A percentile compares a stretch with the other conserved stretches of the same genome.
Conservation (phyloP, 768 basidiomycete species). For the Trametes gibbosa region DNA sequence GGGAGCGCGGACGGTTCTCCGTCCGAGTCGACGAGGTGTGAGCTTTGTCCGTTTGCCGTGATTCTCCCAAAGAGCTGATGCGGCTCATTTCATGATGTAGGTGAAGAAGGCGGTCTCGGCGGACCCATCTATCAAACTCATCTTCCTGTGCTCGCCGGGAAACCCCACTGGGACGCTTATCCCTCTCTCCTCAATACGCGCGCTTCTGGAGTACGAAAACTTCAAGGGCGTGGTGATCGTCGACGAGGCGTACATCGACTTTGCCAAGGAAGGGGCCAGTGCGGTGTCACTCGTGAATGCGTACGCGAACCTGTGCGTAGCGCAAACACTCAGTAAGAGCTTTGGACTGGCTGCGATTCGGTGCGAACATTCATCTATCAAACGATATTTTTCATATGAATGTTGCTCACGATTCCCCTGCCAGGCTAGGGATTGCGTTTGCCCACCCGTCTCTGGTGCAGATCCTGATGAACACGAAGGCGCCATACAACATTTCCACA, state of each 20-base stretch:
- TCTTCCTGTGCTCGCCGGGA: conserved; percentile 95
- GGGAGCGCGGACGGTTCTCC: conserved; percentile 70
- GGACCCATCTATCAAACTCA: conserved; percentile 81
- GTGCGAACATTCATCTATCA: no score
- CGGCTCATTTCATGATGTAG: no score
- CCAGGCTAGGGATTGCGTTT: conserved; percentile 86
- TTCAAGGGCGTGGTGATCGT: conserved; percentile 93
- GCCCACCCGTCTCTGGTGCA: conserved; percentile 90
- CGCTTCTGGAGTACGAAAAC: conserved; percentile 69
- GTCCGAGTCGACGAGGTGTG: conserved; percentile 71
- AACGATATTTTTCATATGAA: no score
- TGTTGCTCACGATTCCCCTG: not conserved
- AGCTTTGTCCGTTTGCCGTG: conserved; percentile 9
- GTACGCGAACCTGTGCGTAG: conserved; percentile 88
- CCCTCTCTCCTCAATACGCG: conserved; percentile 62
- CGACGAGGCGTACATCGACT: conserved; percentile 98
- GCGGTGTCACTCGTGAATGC: conserved; percentile 71
- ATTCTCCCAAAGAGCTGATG: no score
- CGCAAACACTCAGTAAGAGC: conserved; percentile 95
- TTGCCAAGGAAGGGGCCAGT: conserved; percentile 59
- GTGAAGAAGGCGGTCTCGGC: conserved; percentile 65
- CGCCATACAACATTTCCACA: conserved; percentile 94
- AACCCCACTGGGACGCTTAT: conserved; percentile 94
- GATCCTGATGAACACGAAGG: conserved; percentile 91
- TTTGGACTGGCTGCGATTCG: conserved; percentile 95